phyloP scores from a whole-genome alignment of 345 rosid genomes.

The Excoecaria agallocha region DNA sequence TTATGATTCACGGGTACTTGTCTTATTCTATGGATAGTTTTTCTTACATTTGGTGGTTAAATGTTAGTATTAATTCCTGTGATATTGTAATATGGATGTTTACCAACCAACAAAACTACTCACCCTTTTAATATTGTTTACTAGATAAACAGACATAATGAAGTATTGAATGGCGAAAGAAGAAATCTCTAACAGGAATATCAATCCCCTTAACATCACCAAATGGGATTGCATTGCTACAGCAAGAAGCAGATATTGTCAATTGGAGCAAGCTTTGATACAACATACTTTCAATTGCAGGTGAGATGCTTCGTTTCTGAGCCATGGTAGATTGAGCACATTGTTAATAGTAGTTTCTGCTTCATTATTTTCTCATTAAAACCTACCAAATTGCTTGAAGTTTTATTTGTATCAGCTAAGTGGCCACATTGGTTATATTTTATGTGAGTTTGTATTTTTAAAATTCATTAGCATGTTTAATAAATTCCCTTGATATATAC shows the following conservation, averaged over 20 bases:
- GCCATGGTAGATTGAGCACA: background rate
- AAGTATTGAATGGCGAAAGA: constrained; percentile 17
- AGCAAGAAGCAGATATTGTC: constrained; percentile 81
- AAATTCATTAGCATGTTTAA: background rate
- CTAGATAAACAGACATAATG: no score
- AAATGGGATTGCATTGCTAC: no score
- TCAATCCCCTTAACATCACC: no score
- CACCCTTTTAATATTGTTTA: no score
- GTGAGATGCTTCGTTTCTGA: constrained; percentile 28
- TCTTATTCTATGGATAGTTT: no score
- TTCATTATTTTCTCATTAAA: background rate
- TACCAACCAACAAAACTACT: no score
- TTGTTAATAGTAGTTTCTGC: background rate
- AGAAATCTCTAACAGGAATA: no score
- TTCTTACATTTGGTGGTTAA: no score
- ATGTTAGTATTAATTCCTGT: no score
- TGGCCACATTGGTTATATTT: background rate
- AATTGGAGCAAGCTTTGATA: constrained; percentile 96
- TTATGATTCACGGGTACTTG: no score
- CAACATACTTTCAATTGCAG: constrained; percentile 82
- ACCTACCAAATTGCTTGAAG: background rate
- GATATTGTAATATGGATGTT: no score
- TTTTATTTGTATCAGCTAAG: background rate
- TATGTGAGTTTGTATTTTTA: background rate
- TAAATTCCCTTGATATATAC: background rate